phyloP scores from a whole-genome alignment of 805 yeast species.

The Debaryomyces castellii region DNA sequence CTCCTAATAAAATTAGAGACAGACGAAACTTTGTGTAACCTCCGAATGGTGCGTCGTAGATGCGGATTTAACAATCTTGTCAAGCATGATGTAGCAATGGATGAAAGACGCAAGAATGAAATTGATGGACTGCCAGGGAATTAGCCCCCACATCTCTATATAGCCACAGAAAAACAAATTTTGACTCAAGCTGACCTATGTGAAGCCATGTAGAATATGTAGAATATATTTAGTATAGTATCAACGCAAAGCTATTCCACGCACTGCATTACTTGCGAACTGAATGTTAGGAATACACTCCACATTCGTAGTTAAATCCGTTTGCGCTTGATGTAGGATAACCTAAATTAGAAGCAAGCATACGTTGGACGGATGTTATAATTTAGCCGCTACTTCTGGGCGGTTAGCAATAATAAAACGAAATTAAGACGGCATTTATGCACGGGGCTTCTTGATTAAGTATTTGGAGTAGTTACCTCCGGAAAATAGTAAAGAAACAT shows the following conservation, averaged over 20 bases:
- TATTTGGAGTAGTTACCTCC: background rate
- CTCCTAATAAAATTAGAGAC: background rate
- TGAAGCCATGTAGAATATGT: too few relatives aligned
- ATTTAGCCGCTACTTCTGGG: too few relatives aligned
- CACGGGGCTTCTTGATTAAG: background rate
- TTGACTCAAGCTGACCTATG: too few relatives aligned
- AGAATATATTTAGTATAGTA: too few relatives aligned
- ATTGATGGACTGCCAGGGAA: too few relatives aligned
- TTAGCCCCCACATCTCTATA: too few relatives aligned
- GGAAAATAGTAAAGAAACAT: too few relatives aligned
- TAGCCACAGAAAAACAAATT: too few relatives aligned
- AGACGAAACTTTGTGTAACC: background rate
- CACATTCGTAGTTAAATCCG: background rate
- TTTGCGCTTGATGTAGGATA: background rate
- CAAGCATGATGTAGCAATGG: background rate
- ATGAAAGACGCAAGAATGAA: background rate
- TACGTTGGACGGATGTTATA: too few relatives aligned
- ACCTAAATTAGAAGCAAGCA: background rate
- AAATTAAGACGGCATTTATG: too few relatives aligned
- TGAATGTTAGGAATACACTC: too few relatives aligned
- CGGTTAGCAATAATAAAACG: background rate
- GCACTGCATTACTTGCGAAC: background rate
- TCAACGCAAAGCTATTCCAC: background rate
- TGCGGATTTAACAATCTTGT: background rate
- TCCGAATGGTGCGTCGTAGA: background rate